Conservation (phyloP, 495 filamentous ascomycete genomes). For the Neurospora pannonica region DNA sequence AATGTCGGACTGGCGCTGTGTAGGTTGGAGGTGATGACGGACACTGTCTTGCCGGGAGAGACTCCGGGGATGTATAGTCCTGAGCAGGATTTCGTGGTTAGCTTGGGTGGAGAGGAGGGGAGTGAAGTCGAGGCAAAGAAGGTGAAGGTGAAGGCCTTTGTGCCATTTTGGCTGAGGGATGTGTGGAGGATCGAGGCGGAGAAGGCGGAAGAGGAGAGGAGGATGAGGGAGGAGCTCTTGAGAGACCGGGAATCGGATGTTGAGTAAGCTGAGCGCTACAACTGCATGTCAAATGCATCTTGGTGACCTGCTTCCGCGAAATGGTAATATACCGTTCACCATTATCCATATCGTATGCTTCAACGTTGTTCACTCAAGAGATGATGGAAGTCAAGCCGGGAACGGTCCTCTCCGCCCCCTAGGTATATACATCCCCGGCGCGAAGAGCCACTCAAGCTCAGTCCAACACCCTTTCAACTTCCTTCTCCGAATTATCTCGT, state of each 20-base stretch:
- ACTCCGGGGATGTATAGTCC: slow-evolving; percentile 41
- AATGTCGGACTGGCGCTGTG: slow-evolving; percentile 87
- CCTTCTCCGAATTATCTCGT: no score
- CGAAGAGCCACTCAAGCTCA: no score
- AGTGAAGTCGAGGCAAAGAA: slow-evolving; percentile 26
- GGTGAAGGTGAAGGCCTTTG: slow-evolving; percentile 72
- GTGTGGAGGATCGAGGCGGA: slow-evolving; percentile 12
- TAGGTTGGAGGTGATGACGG: slow-evolving; percentile 82
- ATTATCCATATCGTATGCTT: no score
- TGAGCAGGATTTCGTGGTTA: slow-evolving; percentile 34
- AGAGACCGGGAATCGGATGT: not conserved
- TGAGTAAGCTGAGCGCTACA: no score
- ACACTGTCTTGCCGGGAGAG: slow-evolving; percentile 55
- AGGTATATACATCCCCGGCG: no score
- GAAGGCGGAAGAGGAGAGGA: slow-evolving; percentile 2
- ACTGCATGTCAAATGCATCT: no score
- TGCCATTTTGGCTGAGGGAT: slow-evolving; percentile 65
- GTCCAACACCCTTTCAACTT: no score
- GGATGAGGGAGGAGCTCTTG: not conserved
- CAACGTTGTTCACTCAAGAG: no score
- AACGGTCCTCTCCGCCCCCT: no score
- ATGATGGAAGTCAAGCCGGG: no score
- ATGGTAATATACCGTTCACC: no score
- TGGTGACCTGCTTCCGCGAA: no score
- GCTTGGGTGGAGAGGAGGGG: slow-evolving; percentile 13